phyloP scores from a whole-genome alignment of 495 filamentous ascomycete genomes.

The Aspergillus bridgeri region DNA sequence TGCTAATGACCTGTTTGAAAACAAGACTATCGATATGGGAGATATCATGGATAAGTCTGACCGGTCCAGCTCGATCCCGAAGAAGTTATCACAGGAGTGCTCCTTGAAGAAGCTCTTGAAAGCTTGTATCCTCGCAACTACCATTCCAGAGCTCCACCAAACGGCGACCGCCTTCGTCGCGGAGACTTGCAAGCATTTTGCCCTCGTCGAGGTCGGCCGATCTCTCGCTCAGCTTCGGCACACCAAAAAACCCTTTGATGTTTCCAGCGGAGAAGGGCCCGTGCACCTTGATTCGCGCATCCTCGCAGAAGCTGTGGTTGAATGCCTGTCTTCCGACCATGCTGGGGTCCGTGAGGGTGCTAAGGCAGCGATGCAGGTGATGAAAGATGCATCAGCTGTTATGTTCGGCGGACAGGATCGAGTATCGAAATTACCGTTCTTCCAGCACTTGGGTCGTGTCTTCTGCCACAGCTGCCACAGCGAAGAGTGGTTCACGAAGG shows the following conservation, averaged over 20 bases:
- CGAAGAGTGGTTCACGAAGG: constrained; percentile 97
- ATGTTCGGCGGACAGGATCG: constrained; percentile 75
- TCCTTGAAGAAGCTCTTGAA: constrained; percentile 82
- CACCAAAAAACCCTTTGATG: constrained; percentile 70
- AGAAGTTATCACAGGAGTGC: constrained; percentile 78
- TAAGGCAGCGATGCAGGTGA: constrained; percentile 66
- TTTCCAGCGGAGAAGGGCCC: constrained; percentile 79
- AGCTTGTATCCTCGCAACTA: constrained; percentile 81
- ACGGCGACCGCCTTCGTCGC: constrained; percentile 69
- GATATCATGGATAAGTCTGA: constrained; percentile 64
- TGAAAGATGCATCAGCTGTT: constrained; percentile 71
- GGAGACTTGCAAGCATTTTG: constrained; percentile 84
- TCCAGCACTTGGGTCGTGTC: constrained; percentile 69
- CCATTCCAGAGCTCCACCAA: constrained; percentile 71
- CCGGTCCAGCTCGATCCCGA: constrained; percentile 73
- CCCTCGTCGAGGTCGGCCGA: constrained; percentile 83
- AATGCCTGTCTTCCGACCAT: constrained; percentile 81
- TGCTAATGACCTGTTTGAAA: constrained; percentile 74
- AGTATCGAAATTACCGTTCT: constrained; percentile 73
- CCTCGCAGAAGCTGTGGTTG: constrained; percentile 82
- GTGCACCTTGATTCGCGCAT: constrained; percentile 80
- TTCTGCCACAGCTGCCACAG: constrained; percentile 95
- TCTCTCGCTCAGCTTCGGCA: constrained; percentile 74
- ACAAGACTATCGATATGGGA: constrained; percentile 61
- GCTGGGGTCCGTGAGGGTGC: constrained; percentile 78